Evolutionary conservation across 805 yeast species (phyloP), one percentile per base, ranked within the genome.

Genomic region (Zygoascus bituminiphila): DNA sequence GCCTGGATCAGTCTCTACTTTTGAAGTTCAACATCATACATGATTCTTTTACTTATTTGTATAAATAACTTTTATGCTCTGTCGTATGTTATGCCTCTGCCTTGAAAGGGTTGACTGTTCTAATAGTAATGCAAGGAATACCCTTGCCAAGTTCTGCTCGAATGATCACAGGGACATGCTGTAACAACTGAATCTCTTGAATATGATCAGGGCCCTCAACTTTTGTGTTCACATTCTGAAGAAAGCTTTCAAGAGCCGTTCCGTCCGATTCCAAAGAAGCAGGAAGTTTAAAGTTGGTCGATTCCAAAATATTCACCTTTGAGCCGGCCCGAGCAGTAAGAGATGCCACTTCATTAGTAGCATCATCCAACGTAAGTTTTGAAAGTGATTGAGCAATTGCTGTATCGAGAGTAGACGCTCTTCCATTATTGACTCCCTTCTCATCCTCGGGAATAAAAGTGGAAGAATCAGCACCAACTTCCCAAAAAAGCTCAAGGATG

Each of bases 61-160:
- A 29, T 29, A 29, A 29, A 29, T 29, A 29, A 29, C 33, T 12
- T 29, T 15, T 12, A 29, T 29, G 33, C 33, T 15, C 10, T 29
- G 9, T 12, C 33, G n/a, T 29, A 29, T 29, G 15, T 29, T 29
- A 29, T 29, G 48, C 20, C 25, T 43, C 25, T 29, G 33, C 42
- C 42, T 52, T 53, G 63, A 89, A 91, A 26, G 98, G 98, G 60
- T 91, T 91, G 61, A 89, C 71, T 6, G 91, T 84, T 58, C 96
- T 77, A 14, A 93, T 96, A 2, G 96, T 87, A 58, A 91, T 74
- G 64, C 97, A 91, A 15, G 98, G 98, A 47, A 91, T 72, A 2
- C 96, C 91, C 89, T 88, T 88, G 45, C 96, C 97, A 46, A 88
- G 79, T 63, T 89, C 98, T 0, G 96, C 88, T 59, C 96, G 75